These are phyloP conservation scores for Globisporangium cylindrosporum DNA, from an alignment of 352 stramenopile species.

Conservation along the genomic window DNA sequence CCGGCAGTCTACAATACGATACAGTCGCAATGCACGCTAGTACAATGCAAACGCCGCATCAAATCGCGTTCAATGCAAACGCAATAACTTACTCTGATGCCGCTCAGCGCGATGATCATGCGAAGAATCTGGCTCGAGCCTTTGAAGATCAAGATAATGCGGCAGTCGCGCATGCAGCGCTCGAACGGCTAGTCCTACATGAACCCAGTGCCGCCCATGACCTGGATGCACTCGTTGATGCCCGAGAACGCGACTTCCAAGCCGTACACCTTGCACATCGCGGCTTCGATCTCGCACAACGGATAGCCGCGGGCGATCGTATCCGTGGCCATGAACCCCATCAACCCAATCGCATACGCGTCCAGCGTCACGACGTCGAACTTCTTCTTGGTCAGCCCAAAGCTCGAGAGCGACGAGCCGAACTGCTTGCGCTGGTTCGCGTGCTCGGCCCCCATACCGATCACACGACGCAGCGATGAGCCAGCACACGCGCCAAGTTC, in stretches of 20 bases:
- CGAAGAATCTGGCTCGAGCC: constrained; percentile 91
- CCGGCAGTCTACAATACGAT: constrained; percentile 50
- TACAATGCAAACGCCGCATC: neutral
- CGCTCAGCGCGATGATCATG: constrained; percentile 90
- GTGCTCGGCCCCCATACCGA: constrained; percentile 64
- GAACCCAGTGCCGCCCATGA: constrained; percentile 88
- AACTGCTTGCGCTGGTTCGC: constrained; percentile 84
- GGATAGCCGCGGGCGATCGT: constrained; percentile 87
- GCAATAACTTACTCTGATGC: constrained; percentile 55
- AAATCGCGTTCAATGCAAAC: constrained; percentile 2
- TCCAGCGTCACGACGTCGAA: constrained; percentile 79
- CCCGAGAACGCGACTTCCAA: constrained; percentile 79
- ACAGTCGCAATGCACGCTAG: constrained; percentile 15
- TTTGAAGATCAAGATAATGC: constrained; percentile 91
- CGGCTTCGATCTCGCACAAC: constrained; percentile 85
- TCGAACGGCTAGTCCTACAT: constrained; percentile 93
- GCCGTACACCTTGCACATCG: constrained; percentile 89
- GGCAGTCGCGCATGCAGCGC: constrained; percentile 89
- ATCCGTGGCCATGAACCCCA: constrained; percentile 89
- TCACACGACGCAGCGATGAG: constrained; percentile 65
- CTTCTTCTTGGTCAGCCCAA: constrained; percentile 89
- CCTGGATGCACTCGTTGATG: constrained; percentile 88
- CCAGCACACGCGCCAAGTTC: constrained; percentile 75
- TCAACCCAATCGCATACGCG: constrained; percentile 84
- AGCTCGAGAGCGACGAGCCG: constrained; percentile 62